A percentile compares a stretch with the other conserved stretches of the same genome.
These are phyloP conservation scores for Diaporthe helianthi DNA, from an alignment of 2,329 filamentous ascomycete genomes.

Conservation along the genomic window DNA sequence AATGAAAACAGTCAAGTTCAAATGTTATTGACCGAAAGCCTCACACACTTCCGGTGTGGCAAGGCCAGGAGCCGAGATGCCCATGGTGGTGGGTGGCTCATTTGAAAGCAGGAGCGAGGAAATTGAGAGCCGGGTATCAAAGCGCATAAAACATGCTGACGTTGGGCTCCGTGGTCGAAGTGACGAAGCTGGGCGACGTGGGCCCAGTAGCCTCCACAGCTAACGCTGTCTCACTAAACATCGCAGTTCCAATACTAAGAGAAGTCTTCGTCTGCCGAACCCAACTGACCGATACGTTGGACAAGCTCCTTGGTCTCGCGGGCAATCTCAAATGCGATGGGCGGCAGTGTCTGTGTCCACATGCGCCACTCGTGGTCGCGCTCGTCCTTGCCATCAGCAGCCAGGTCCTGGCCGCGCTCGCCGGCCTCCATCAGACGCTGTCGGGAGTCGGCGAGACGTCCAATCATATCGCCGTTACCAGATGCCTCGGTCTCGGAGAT, in stretches of 20 bases:
- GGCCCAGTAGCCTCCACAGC: neutral
- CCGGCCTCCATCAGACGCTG: slow-evolving; percentile 70
- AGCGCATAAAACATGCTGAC: slow-evolving; percentile 21
- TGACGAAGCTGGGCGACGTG: neutral
- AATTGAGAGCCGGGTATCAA: slow-evolving; percentile 17
- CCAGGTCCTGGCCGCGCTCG: slow-evolving; percentile 66
- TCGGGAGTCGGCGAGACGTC: slow-evolving; percentile 67
- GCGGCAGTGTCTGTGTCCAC: slow-evolving; percentile 76
- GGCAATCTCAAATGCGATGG: slow-evolving; percentile 86
- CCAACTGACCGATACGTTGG: slow-evolving; percentile 41
- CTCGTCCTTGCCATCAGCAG: slow-evolving; percentile 56
- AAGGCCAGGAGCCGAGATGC: neutral
- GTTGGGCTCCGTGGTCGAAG: neutral
- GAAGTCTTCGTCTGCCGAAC: slow-evolving; percentile 40
- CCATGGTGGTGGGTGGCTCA: neutral
- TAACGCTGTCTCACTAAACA: slow-evolving; percentile 30
- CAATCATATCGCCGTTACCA: slow-evolving; percentile 60
- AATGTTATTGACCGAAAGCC: slow-evolving; percentile 1
- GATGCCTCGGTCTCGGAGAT: slow-evolving; percentile 68
- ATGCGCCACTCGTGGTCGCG: slow-evolving; percentile 64
- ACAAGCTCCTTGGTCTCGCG: slow-evolving; percentile 80
- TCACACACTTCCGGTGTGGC: neutral
- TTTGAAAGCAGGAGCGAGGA: slow-evolving; percentile 7
- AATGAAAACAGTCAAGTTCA: slow-evolving; percentile 1
- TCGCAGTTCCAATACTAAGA: slow-evolving; percentile 37